phyloP scores from a whole-genome alignment of 1,139 yeast genomes.

The Schizosaccharomyces versatilis region DNA sequence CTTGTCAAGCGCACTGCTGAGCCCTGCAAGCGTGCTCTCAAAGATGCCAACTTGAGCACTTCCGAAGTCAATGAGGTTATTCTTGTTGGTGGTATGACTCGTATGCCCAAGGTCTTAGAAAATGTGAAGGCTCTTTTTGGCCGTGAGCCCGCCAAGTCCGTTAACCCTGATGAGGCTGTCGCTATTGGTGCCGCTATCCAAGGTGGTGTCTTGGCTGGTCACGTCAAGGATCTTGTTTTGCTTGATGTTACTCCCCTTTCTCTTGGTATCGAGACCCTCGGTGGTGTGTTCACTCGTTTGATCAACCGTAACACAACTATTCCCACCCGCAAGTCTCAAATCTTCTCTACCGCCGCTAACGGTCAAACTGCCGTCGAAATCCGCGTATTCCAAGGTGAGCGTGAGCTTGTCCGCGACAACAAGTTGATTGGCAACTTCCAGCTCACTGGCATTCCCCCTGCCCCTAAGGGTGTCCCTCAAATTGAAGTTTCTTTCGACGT shows the following conservation, averaged over 20 bases:
- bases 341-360: conserved; percentile 95
- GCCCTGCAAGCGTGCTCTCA: conserved; percentile 95
- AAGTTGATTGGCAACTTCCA: conserved; percentile 93
- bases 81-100: conserved; percentile 98
- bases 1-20: conserved; percentile 81
- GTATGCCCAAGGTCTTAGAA: conserved; percentile 98
- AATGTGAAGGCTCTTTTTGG: conserved; percentile 85
- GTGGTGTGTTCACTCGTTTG: conserved; percentile 95
- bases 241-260: conserved; percentile 95
- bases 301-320: conserved; percentile 95
- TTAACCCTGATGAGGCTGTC: conserved; percentile 99
- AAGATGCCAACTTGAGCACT: conserved; percentile 75
- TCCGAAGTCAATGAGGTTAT: conserved; percentile 85
- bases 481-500: conserved; percentile 94
- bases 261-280: conserved; percentile 93
- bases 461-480: conserved; percentile 99
- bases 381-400: conserved; percentile 98
- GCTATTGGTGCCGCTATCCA: conserved; percentile 99
- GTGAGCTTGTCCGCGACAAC: conserved; percentile 97
- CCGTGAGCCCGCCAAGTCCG: conserved; percentile 93
- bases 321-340: conserved; percentile 91
- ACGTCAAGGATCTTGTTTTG: conserved; percentile 81
- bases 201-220: conserved; percentile 97
- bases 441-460: conserved; percentile 88
- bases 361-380: conserved; percentile 98